Base-by-base conservation (phyloP, 768 basidiomycete genomes). In the Boletales sp. region DNA sequence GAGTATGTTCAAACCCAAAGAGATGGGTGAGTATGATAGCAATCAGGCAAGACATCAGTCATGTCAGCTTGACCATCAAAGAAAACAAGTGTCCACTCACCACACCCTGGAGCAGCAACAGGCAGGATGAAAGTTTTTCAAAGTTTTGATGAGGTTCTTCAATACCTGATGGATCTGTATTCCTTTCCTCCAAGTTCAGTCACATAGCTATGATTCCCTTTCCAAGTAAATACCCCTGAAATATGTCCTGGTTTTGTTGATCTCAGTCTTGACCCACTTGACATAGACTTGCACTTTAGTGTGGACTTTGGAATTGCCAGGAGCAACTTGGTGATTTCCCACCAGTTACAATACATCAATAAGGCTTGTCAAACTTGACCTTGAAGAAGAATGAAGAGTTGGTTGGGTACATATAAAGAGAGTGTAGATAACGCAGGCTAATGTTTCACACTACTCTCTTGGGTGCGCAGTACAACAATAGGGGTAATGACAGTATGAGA, bases 331-430 rank as follows among this genome's bases (percentile, higher is more conserved):
- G 97, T 97, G 45, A 94, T 77, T 69, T 98, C 95, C 48, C 95
- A 80, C 93, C 94, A 98, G 64, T 94, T 90, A 48, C 97, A 86
- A 70, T 97, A 98, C 84, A 95, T 94, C 79, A 97, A 66, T 99
- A 99, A 3, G 95, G 95, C 63, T 98, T 92, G 68, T 98, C 94
- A 68, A 97, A 98, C 66, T 99, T 99, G 72, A 98, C 79, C 65
- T 99, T 99, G 84, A 97, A 98, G 79, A 99, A 97, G 76, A 97
- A 95, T 0, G 91, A 86, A 2, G 87, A 82, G 29, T 87, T 90
- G 1, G 84, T 69, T 0, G 75, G 66, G 62, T 97, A 97, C n/a
- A n/a, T n/a, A n/a, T n/a, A n/a, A n/a, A n/a, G n/a, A n/a, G n/a
- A n/a, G n/a, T n/a, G n/a, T n/a, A n/a, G n/a, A n/a, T n/a, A n/a